Evolutionary conservation across 2,329 filamentous ascomycete genomes (phyloP), one percentile per base, ranked within the genome.

Genomic region (Diaporthe citri): DNA sequence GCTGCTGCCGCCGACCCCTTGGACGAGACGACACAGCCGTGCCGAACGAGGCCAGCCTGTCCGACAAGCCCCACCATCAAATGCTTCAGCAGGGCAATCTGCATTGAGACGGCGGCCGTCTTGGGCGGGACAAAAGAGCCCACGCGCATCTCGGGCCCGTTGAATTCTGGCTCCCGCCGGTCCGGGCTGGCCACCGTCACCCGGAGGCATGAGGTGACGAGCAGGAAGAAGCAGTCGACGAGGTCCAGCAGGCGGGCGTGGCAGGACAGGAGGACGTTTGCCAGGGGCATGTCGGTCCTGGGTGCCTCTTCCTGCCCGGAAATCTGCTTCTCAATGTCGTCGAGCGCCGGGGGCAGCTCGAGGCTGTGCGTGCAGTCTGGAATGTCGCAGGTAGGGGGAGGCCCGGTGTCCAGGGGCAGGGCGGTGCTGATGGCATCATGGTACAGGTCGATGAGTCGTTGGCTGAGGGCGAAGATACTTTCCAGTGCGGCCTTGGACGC

Each of bases 131-230:
- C 77, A 60, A 85, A 85, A 2, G 82, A 82, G 1, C 86, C 86
- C 7, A 87, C 82, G 5, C 82, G 82, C 20, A 86, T 82, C 62
- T 86, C 82, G 0, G 85, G 84, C 4, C 86, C 80, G 25, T 82
- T 80, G 51, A 86, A 80, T 8, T 80, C 79, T 0, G 82, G 83
- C 20, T 83, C 80, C 20, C 79, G 74, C 17, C 79, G 76, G 7
- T 76, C 71, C 0, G 82, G 81, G 0, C 82, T 77, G 0, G 79
- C 79, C 0, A 79, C 62, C 9, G 80, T 80, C 56, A 82, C 76
- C 39, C 80, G 79, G 17, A 79, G 77, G 75, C 86, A 87, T 15
- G 82, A 75, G 15, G 78, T 78, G 9, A 80, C 79, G 34, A 82
- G 81, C 25, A 77, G 77, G 28, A 83, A 74, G 8, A 87, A 72